Base-by-base conservation (phyloP, 2,329 filamentous ascomycete genomes). In the Coniochaeta pulveracea region DNA sequence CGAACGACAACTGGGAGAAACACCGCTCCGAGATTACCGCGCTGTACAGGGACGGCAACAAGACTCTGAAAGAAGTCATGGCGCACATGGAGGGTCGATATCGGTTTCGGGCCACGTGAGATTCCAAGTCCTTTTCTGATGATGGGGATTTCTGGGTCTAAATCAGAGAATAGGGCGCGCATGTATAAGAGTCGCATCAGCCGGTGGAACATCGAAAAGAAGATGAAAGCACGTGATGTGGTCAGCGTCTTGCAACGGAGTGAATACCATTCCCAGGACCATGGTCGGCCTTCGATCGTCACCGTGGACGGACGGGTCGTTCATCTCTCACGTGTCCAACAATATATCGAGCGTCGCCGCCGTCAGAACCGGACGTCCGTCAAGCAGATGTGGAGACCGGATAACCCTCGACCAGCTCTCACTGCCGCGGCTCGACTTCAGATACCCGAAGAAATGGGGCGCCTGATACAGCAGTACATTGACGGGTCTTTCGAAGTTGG, bases 391-490 rank as follows among this genome's bases (percentile, higher is more conserved):
- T 11, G 15, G 10, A 9, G n/a, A 12, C 28, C 28, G 3, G n/a
- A n/a, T n/a, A n/a, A n/a, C n/a, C 18, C 18, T 2, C 17, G 22
- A 11, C 18, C 6, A 2, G 18, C 28, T 3, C 22, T 31, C n/a
- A 31, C n/a, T 6, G 28, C 28, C 5, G 12, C 28, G n/a, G 28
- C 19, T 22, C 28, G 22, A 17, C 28, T 31, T 9, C 28, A 31
- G 17, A 17, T 30, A 4, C 28, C 28, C 12, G 28, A 31, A 10
- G 18, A 31, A 11, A 31, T 30, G 28, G 28, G 28, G 18, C 28
- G 28, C 17, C 15, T 31, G 28, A 22, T 31, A 3, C 28, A 31
- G 18, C 28, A 22, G 28, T 31, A 31, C n/a, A 31, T 31, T 19
- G 11, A 31, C 28, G 28, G 18, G 5, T 31, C 28, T 6, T 31